Evolutionary conservation across 495 filamentous ascomycete species (phyloP), one percentile per base, ranked within the genome.

Genomic region (Lophiotrema nucula): DNA sequence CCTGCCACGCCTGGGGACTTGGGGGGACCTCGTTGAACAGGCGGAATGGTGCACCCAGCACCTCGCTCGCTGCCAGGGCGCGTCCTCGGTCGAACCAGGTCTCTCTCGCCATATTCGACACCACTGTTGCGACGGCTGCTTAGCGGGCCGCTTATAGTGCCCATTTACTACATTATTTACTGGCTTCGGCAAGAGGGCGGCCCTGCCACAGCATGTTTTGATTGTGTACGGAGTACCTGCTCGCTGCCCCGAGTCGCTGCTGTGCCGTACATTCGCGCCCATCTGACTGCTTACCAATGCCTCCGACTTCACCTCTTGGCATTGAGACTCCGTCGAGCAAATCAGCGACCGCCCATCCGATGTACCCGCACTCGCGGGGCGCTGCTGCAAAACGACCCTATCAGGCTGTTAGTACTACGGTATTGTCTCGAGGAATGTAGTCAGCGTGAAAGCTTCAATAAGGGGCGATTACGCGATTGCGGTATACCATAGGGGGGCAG

Each of bases 171-270:
- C 8, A 8, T 8, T 45, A 49, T 57, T 57, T 57, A 38, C 53
- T 47, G 18, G 25, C 43, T 57, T 57, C 43, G 53, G n/a, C n/a
- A n/a, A n/a, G n/a, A n/a, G n/a, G 44, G 45, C 48, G 35, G 15
- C 18, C 31, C 31, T 35, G 45, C 16, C 26, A 5, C 10, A n/a
- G 11, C 15, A 10, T 19, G 35, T 18, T 39, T n/a, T 46, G 22
- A 47, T 47, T 48, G 48, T 37, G 53, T 47, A 56, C 51, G 10
- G 23, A 10, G 26, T 23, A 21, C 8, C 31, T 43, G 39, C 39
- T 43, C 11, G 18, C 44, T 22, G 4, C 44, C 39, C 11, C 19
- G 44, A 22, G 44, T 22, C 18, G 8, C 4, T 26, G 44, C 44
- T 11, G 19, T 26, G 44, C 10, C 8, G 19, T 13, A 19, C 44